These are phyloP conservation scores for Boletus smithii DNA, from an alignment of 1,284 basidiomycete genomes.

Conservation along the genomic window DNA sequence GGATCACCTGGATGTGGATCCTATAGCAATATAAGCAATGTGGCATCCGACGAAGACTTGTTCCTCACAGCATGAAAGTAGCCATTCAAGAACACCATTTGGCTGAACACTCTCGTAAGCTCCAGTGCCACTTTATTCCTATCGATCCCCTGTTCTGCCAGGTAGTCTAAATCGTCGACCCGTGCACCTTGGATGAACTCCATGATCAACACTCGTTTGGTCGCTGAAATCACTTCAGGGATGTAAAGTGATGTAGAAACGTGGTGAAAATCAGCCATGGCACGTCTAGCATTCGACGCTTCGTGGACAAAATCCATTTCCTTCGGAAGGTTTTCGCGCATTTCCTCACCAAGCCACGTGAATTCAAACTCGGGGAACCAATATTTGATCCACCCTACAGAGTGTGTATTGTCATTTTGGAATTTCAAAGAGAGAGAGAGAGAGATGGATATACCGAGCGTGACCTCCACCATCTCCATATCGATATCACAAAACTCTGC, in stretches of 20 bases:
- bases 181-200: slow-evolving; percentile 89
- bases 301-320: slow-evolving; percentile 96
- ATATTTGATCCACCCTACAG: slow-evolving; percentile 78
- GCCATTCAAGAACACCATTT: slow-evolving; percentile 96
- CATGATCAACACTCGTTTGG: slow-evolving; percentile 90
- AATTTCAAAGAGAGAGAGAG: neutral
- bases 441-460: slow-evolving; percentile 47
- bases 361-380: slow-evolving; percentile 92
- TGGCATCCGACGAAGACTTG: neutral
- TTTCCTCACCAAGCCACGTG: slow-evolving; percentile 91
- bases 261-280: slow-evolving; percentile 70
- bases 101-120: slow-evolving; percentile 84
- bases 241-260: slow-evolving; percentile 85
- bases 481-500: slow-evolving; percentile 88
- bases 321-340: slow-evolving; percentile 88
- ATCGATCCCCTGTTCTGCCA: slow-evolving; percentile 85
- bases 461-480: slow-evolving; percentile 84
- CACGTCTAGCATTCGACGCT: slow-evolving; percentile 78
- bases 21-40: slow-evolving; percentile 35
- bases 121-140: slow-evolving; percentile 92
- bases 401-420: neutral
- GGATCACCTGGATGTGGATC: slow-evolving; percentile 72
- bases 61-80: slow-evolving; percentile 78
- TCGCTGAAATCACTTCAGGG: slow-evolving; percentile 81
- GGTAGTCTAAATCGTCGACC: slow-evolving; percentile 85